Conservation (phyloP, 2,329 filamentous ascomycete genomes). For the Catunica adiposa region DNA sequence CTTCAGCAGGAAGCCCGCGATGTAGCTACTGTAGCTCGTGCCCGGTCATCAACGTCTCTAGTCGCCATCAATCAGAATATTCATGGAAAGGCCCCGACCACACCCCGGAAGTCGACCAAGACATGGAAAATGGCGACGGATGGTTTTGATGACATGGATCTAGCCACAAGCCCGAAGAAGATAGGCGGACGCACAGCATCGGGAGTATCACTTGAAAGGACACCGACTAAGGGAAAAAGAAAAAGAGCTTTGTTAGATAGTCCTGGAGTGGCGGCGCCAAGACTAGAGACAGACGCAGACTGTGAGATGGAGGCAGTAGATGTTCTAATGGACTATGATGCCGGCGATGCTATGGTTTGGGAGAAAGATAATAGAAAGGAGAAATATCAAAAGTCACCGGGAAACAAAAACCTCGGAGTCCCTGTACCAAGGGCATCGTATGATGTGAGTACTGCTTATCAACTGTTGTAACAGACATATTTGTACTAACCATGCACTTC, state of each 20-base stretch:
- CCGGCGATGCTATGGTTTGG: too few species aligned
- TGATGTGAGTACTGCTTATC: slow-evolving; percentile 2
- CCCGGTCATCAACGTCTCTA: background rate
- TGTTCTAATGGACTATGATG: background rate
- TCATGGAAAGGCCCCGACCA: slow-evolving; percentile 27
- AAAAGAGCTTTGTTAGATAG: slow-evolving; percentile 52
- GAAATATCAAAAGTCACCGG: too few species aligned
- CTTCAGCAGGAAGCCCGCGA: slow-evolving; percentile 54
- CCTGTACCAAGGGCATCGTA: slow-evolving; percentile 6
- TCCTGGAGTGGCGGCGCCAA: slow-evolving; percentile 33
- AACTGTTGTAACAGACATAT: background rate
- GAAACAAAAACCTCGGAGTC: background rate
- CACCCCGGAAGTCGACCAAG: slow-evolving; percentile 43
- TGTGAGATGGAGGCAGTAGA: background rate
- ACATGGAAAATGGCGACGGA: slow-evolving; percentile 43
- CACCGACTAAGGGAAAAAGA: slow-evolving; percentile 53
- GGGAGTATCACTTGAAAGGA: slow-evolving; percentile 20
- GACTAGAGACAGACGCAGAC: slow-evolving; percentile 30
- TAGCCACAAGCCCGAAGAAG: slow-evolving; percentile 30
- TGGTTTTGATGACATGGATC: slow-evolving; percentile 57
- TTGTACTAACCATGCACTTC: background rate
- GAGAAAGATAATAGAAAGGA: too few species aligned
- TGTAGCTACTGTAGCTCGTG: slow-evolving; percentile 22
- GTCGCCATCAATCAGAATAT: slow-evolving; percentile 10
- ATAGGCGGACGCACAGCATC: background rate